Evolutionary conservation across 257 asterid species (phyloP).

Genomic region (Prunella vulgaris): DNA sequence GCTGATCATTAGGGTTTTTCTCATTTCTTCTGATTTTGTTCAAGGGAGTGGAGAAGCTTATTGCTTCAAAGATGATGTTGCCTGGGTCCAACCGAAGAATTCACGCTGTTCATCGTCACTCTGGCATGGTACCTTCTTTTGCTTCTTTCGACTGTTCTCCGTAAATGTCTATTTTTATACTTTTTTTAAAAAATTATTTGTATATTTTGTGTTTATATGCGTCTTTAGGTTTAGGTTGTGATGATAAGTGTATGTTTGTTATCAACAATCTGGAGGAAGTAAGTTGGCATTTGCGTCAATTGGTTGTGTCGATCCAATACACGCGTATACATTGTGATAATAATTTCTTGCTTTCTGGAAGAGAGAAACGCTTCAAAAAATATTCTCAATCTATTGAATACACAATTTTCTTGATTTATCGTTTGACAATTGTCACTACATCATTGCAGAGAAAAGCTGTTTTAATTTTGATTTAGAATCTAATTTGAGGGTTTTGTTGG

Average conservation of each 20-base stretch:
- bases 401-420: not conserved
- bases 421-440: not conserved
- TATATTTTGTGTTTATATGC: not conserved
- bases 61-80: conserved; percentile 80
- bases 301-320: not conserved
- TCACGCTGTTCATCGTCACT: conserved; percentile 76
- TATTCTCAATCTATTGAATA: not conserved
- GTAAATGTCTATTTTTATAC: not conserved
- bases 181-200: no score
- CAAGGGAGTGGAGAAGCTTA: conserved; percentile 89
- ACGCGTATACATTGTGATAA: not conserved
- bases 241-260: not conserved
- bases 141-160: not conserved
- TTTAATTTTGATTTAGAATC: not conserved
- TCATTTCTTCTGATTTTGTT: conserved; percentile 9
- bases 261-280: not conserved
- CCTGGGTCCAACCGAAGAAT: conserved; percentile 82
- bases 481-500: no score
- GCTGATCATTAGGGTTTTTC: conserved; percentile 25
- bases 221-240: not conserved
- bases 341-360: not conserved
- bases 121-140: conserved; percentile 59
- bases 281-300: not conserved
- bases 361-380: not conserved
- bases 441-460: not conserved